These are phyloP conservation scores for Ogataea nitratoaversa DNA, from an alignment of 805 yeast species.

Conservation along the genomic window DNA sequence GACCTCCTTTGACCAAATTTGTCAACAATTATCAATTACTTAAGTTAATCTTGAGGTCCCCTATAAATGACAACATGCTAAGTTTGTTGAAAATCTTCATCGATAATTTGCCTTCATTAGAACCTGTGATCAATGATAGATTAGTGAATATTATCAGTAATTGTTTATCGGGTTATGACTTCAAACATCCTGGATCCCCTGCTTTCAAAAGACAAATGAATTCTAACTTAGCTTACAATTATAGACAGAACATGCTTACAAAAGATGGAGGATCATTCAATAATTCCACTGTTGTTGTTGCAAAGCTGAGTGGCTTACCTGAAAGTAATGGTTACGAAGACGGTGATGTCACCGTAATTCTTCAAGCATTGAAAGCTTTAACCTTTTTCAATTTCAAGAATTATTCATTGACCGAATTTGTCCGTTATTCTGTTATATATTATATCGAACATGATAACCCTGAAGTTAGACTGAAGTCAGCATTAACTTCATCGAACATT, in stretches of 20 bases:
- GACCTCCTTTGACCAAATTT: slow-evolving; percentile 89
- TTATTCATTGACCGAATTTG: slow-evolving; percentile 81
- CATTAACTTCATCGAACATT: slow-evolving; percentile 74
- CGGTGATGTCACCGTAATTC: slow-evolving; percentile 42
- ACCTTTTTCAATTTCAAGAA: slow-evolving; percentile 70
- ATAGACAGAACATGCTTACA: slow-evolving; percentile 67
- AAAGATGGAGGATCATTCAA: slow-evolving; percentile 53
- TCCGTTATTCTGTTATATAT: slow-evolving; percentile 74
- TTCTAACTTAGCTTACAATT: slow-evolving; percentile 65
- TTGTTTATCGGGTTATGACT: slow-evolving; percentile 76
- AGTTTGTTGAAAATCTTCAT: slow-evolving; percentile 66
- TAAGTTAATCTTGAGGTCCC: slow-evolving; percentile 74
- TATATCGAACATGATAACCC: slow-evolving; percentile 80
- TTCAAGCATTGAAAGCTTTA: slow-evolving; percentile 77
- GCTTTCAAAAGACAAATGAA: slow-evolving; percentile 56
- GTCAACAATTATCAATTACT: slow-evolving; percentile 71
- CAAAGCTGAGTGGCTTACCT: slow-evolving; percentile 19
- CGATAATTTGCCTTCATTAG: slow-evolving; percentile 73
- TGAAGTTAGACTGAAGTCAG: slow-evolving; percentile 78
- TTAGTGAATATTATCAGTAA: slow-evolving; percentile 67
- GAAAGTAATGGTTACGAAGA: slow-evolving; percentile 24
- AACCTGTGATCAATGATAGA: slow-evolving; percentile 65
- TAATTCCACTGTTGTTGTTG: slow-evolving; percentile 15
- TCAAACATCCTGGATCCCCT: slow-evolving; percentile 84
- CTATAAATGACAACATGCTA: slow-evolving; percentile 79